A percentile compares a stretch with the other conserved stretches of the same genome.
Conservation (phyloP, 2,329 filamentous ascomycete genomes). For the Rhynchosporium secalis region DNA sequence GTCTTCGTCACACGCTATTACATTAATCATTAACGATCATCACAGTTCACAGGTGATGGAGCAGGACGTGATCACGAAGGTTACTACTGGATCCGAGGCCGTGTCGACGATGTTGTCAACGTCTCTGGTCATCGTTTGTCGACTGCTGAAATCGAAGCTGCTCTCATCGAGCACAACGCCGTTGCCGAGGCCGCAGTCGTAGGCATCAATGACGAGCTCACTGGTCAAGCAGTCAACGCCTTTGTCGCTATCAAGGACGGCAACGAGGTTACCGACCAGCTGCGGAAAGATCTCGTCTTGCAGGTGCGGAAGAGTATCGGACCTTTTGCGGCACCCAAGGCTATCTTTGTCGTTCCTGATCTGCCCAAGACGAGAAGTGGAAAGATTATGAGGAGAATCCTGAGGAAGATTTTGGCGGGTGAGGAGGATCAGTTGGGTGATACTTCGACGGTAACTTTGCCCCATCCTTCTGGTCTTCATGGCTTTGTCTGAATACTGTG, state of each 20-base stretch:
- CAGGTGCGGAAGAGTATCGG: constrained; percentile 59
- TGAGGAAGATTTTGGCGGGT: constrained; percentile 95
- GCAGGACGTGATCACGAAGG: constrained; percentile 95
- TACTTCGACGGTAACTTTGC: constrained; percentile 68
- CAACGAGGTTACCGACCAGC: constrained; percentile 71
- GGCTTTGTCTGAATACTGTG: constrained; percentile 15
- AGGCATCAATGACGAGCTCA: constrained; percentile 88
- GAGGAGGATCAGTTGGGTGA: constrained; percentile 98
- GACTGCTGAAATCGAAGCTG: constrained; percentile 96
- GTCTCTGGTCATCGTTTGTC: constrained; percentile 95
- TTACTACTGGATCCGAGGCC: constrained; percentile 99
- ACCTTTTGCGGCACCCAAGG: constrained; percentile 94
- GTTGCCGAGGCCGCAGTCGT: constrained; percentile 96
- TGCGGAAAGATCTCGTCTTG: constrained; percentile 71
- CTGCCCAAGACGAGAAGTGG: constrained; percentile 96
- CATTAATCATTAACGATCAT: constrained; percentile 19
- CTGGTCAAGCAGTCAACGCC: constrained; percentile 94
- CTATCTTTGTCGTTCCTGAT: constrained; percentile 86
- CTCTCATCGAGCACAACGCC: constrained; percentile 84
- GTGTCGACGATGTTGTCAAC: constrained; percentile 98
- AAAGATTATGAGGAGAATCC: constrained; percentile 97
- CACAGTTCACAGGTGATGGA: constrained; percentile 85
- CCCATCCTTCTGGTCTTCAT: neutral
- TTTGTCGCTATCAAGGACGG: constrained; percentile 92
- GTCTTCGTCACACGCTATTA: constrained; percentile 41